Percentiles rank a stretch among this genome's conserved stretches.
phyloP scores from a whole-genome alignment of 2,329 filamentous ascomycete genomes.

The Tolypocladium pustulatum region DNA sequence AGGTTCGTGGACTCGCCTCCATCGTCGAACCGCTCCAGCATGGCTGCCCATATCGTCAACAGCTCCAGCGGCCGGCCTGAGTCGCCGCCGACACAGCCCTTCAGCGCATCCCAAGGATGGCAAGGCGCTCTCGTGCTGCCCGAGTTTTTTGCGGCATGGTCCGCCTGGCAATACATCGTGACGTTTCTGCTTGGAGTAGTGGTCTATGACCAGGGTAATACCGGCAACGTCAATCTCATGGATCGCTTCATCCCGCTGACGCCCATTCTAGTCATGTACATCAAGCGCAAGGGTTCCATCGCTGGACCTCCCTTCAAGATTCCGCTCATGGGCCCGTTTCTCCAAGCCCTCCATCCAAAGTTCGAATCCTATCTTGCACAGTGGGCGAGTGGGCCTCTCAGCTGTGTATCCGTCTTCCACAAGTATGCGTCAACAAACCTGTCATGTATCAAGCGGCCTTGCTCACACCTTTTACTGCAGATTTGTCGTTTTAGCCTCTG shows the following conservation, averaged over 20 bases:
- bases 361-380: conserved; percentile 66
- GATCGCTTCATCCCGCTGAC: not conserved
- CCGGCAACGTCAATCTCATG: not conserved
- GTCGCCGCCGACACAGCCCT: not conserved
- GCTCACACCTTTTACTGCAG: conserved; percentile 23
- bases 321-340: conserved; percentile 64
- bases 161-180: conserved; percentile 19
- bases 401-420: conserved; percentile 77
- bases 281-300: conserved; percentile 50
- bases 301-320: conserved; percentile 55
- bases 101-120: not conserved
- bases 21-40: not conserved
- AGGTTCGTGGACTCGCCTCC: not conserved
- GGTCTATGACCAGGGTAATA: conserved; percentile 29
- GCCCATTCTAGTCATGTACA: conserved; percentile 41
- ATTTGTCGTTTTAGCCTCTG: conserved; percentile 70
- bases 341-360: conserved; percentile 63
- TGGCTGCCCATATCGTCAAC: not conserved
- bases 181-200: conserved; percentile 21
- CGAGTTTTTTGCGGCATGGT: conserved; percentile 6
- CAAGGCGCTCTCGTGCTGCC: not conserved
- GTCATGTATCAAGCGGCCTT: accelerated
- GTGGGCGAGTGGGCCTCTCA: conserved; percentile 68
- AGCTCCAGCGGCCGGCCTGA: not conserved
- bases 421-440: conserved; percentile 41